Evolutionary conservation across 2,329 filamentous ascomycete species (phyloP).

Genomic region (Penicillium rolfsii): DNA sequence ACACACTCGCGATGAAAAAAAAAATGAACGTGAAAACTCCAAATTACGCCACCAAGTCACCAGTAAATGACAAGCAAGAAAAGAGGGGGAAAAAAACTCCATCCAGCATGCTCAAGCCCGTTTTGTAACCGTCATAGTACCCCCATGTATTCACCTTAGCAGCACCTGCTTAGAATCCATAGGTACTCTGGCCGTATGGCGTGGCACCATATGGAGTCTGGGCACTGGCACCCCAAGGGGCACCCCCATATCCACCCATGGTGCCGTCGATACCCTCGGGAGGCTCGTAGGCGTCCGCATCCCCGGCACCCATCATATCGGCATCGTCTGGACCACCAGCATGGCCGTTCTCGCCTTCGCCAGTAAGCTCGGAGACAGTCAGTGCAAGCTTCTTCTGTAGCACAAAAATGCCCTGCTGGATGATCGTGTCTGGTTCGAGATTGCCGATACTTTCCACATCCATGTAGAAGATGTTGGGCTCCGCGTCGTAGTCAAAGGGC

Average conservation of each 20-base stretch:
- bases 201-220: constrained; percentile 64
- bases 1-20: neutral
- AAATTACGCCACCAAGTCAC: constrained; percentile 21
- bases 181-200: constrained; percentile 59
- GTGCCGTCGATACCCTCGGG: constrained; percentile 50
- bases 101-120: constrained; percentile 27
- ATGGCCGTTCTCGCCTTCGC: constrained; percentile 58
- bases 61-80: constrained; percentile 14
- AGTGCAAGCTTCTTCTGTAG: constrained; percentile 87
- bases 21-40: constrained; percentile 13
- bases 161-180: constrained; percentile 32
- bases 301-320: constrained; percentile 54
- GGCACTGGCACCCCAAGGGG: constrained; percentile 66
- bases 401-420: constrained; percentile 84
- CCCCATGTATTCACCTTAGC: neutral
- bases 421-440: constrained; percentile 85
- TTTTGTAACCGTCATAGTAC: constrained; percentile 11
- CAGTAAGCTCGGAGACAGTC: constrained; percentile 69
- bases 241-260: constrained; percentile 48
- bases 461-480: constrained; percentile 84
- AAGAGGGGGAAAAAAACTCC: constrained; percentile 23
- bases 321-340: constrained; percentile 52
- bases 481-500: constrained; percentile 86
- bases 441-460: constrained; percentile 89
- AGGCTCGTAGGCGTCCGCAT: constrained; percentile 54